phyloP scores from a whole-genome alignment of 176 grass and related monocot genomes.

The Cymbopogon citratus region DNA sequence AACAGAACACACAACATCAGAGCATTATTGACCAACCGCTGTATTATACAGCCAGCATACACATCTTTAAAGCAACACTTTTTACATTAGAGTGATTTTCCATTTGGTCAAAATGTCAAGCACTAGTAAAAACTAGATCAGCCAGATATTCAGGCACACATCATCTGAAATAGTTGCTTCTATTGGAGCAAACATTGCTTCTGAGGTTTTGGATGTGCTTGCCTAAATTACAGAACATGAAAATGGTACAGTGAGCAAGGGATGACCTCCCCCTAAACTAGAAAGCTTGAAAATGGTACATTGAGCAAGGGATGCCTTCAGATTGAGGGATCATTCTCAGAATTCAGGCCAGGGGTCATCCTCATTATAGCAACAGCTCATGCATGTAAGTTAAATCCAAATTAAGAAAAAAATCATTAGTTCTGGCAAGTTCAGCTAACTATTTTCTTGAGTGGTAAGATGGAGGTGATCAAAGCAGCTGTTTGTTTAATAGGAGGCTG shows the following conservation, averaged over 20 bases:
- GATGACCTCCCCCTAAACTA: neutral
- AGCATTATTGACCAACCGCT: too few species aligned
- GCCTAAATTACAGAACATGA: neutral
- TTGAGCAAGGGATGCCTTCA: neutral
- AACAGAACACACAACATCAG: too few species aligned
- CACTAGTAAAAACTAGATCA: neutral
- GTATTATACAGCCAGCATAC: neutral
- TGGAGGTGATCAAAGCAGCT: neutral
- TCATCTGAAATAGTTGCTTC: too few species aligned
- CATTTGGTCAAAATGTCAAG: neutral
- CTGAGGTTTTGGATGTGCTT: too few species aligned
- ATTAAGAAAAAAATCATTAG: neutral
- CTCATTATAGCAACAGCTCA: constrained; percentile 3
- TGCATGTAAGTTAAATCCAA: constrained; percentile 10
- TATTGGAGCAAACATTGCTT: too few species aligned
- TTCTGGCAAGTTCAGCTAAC: neutral
- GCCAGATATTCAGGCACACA: too few species aligned
- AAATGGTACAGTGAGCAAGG: neutral
- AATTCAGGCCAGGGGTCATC: constrained; percentile 1
- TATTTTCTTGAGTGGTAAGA: neutral
- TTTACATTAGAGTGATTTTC: neutral
- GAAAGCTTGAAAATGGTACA: neutral
- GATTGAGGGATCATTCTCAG: neutral
- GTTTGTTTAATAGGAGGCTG: neutral
- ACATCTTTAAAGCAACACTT: neutral